phyloP scores from a whole-genome alignment of 805 yeast species.

The Ogataea salicorniae region DNA sequence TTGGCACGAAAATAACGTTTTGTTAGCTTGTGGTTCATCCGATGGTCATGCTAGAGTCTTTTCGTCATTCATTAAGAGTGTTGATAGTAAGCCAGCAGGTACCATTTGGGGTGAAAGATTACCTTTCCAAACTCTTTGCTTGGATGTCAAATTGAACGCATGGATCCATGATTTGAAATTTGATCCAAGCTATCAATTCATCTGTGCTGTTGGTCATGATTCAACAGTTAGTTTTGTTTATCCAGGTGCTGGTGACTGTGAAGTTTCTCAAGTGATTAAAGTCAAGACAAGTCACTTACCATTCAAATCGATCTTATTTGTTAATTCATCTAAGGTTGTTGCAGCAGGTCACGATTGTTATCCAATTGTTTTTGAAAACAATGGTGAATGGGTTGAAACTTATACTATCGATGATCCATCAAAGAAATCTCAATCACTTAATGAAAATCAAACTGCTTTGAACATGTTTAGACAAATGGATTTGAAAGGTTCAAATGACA shows the following conservation, averaged over 20 bases:
- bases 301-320: slow-evolving; percentile 69
- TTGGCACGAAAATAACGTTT: slow-evolving; percentile 92
- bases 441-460: slow-evolving; percentile 72
- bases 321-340: slow-evolving; percentile 58
- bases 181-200: slow-evolving; percentile 69
- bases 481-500: slow-evolving; percentile 73
- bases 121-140: slow-evolving; percentile 89
- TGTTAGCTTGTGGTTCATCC: slow-evolving; percentile 86
- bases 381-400: slow-evolving; percentile 59
- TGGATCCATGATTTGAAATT: slow-evolving; percentile 93
- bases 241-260: slow-evolving; percentile 58
- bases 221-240: slow-evolving; percentile 77
- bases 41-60: slow-evolving; percentile 91
- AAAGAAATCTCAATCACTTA: slow-evolving; percentile 39
- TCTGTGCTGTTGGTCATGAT: slow-evolving; percentile 85
- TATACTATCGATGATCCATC: slow-evolving; percentile 58
- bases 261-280: slow-evolving; percentile 44
- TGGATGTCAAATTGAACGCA: slow-evolving; percentile 70
- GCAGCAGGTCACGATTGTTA: slow-evolving; percentile 93
- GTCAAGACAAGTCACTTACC: slow-evolving; percentile 72
- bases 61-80: slow-evolving; percentile 81
- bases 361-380: slow-evolving; percentile 79
- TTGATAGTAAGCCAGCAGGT: slow-evolving; percentile 77
- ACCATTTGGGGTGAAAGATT: slow-evolving; percentile 91
- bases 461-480: slow-evolving; percentile 95